These are phyloP conservation scores for Centrapalus pauciflorus DNA, from an alignment of 129 eudicot species.

Conservation along the genomic window DNA sequence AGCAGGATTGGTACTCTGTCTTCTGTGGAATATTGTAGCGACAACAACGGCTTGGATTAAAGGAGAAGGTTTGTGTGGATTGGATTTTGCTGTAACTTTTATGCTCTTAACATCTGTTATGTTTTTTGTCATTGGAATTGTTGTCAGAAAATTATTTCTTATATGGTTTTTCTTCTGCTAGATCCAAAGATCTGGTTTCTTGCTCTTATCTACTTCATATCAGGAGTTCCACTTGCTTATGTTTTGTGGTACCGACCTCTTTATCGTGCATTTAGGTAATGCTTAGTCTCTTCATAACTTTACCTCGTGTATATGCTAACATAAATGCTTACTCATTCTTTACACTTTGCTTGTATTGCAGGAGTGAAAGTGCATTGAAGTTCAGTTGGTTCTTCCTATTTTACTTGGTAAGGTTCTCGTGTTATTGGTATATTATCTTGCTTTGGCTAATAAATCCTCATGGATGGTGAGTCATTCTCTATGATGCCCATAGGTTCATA, in stretches of 20 bases:
- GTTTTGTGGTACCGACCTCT: constrained; percentile 90
- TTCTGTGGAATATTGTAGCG: constrained; percentile 87
- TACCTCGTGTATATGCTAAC: neutral
- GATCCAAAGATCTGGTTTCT: constrained; percentile 79
- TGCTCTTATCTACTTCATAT: constrained; percentile 71
- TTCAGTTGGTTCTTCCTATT: constrained; percentile 83
- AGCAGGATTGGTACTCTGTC: constrained; percentile 73
- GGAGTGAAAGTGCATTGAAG: constrained; percentile 90
- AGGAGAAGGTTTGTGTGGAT: constrained; percentile 54
- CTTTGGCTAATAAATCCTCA: neutral
- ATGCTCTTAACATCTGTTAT: constrained; percentile 2
- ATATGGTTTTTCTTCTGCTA: constrained; percentile 15
- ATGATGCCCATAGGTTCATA: constrained; percentile 61
- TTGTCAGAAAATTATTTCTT: neutral
- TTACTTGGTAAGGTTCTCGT: constrained; percentile 52
- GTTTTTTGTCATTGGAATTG: neutral
- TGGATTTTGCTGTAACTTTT: neutral
- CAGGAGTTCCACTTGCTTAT: constrained; percentile 82
- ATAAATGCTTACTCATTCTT: too few species aligned
- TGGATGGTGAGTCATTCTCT: constrained; percentile 9
- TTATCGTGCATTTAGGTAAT: constrained; percentile 89
- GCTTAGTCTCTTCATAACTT: neutral
- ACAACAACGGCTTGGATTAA: constrained; percentile 95
- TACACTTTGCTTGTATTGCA: constrained; percentile 24
- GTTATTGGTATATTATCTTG: neutral